Evolutionary conservation across 2,329 filamentous ascomycete species (phyloP), one percentile per base, ranked within the genome.

Genomic region (Paecilomyces fulvus): DNA sequence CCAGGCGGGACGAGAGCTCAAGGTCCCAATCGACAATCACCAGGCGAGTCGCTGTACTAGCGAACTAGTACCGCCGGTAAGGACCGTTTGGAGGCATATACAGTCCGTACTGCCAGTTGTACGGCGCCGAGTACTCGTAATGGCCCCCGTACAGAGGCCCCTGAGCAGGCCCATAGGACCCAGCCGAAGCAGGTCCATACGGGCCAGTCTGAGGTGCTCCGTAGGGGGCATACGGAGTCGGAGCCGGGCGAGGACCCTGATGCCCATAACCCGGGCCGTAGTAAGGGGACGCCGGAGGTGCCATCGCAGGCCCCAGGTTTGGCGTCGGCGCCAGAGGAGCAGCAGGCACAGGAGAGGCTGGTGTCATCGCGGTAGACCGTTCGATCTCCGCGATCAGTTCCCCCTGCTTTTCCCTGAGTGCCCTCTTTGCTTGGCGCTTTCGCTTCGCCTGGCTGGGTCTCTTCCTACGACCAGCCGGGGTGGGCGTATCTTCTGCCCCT

Each of bases 361-460:
- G 56, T 30, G 37, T 31, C 12, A 50, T 33, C 25, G 30, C 31
- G 9, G 37, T 20, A 54, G 55, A 43, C 14, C 5, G 11, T 52
- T 52, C 57, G 31, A 54, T 23, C 30, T 49, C 28, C 49, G 48
- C 30, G 25, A 57, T 50, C 55, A 57, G 52, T 48, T 52, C 57
- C 50, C 28, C 33, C 53, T 57, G 55, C 50, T 30, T 28, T 43
- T 57, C 55, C 52, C 52, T 52, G 50, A 58, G 37, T n/a, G 54
- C 55, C 30, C 51, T 48, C 52, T 51, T 49, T 48, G 14, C 28
- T 28, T 48, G 31, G 51, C 59, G 56, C 28, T 37, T 37, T 43
- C 60, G 53, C 53, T 60, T 58, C n/a, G 49, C 49, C 58, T 59
- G 55, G 53, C 59, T 63, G 55, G 56, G 61, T 48, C 58, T 55